Percentiles rank a stretch among this genome's conserved stretches.
Conservation (phyloP, 371 early-diverging fungal species). For the Lichtheimia ramosa region DNA sequence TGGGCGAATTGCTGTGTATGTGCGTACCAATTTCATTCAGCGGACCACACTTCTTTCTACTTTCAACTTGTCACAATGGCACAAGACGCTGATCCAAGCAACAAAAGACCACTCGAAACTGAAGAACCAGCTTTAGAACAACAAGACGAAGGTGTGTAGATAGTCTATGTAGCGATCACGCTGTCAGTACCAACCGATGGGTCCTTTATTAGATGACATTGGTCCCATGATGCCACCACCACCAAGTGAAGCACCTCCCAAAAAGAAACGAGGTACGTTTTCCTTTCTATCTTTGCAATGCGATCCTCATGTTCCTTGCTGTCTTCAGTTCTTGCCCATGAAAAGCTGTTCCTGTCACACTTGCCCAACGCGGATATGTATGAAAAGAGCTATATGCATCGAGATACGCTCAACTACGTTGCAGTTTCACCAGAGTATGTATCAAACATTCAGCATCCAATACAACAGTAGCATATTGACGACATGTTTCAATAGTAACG, state of each 20-base stretch:
- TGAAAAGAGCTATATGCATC: slow-evolving; percentile 93
- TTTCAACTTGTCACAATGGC: too few species aligned
- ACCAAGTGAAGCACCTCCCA: slow-evolving; percentile 24
- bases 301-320: neutral
- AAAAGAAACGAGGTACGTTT: slow-evolving; percentile 40
- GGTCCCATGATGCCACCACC: slow-evolving; percentile 45
- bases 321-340: slow-evolving; percentile 64
- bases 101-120: slow-evolving; percentile 8
- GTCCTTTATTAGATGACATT: slow-evolving; percentile 29
- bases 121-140: neutral
- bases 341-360: slow-evolving; percentile 71
- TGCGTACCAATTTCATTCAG: too few species aligned
- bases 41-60: too few species aligned
- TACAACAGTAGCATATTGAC: too few species aligned
- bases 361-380: slow-evolving; percentile 89
- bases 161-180: neutral
- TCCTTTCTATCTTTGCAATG: neutral
- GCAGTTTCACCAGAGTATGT: slow-evolving; percentile 65
- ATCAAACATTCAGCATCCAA: neutral
- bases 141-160: slow-evolving; percentile 1
- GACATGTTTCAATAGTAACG: slow-evolving; percentile 51
- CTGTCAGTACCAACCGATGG: neutral
- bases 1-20: too few species aligned
- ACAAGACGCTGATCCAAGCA: slow-evolving; percentile 1
- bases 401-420: slow-evolving; percentile 82